phyloP scores from a whole-genome alignment of 257 asterid genomes.

The Solanum pennellii region DNA sequence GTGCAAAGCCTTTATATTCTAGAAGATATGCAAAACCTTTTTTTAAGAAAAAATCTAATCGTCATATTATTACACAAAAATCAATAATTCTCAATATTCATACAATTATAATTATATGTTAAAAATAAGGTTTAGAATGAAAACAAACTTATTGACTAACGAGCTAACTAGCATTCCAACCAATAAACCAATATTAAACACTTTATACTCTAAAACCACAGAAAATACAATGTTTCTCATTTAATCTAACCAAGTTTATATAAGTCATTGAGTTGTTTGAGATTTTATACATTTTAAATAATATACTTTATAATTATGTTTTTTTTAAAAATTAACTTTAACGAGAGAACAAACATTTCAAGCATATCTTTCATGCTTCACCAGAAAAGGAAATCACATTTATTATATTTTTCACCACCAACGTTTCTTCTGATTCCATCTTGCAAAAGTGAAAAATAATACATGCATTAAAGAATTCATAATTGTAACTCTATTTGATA shows the following conservation, averaged over 20 bases:
- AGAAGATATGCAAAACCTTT: too few relatives aligned
- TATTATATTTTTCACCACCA: neutral
- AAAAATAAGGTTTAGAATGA: neutral
- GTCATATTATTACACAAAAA: neutral
- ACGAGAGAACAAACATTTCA: neutral
- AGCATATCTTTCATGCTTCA: neutral
- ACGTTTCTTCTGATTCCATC: neutral
- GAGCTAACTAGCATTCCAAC: neutral
- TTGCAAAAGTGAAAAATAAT: neutral
- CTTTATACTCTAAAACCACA: neutral
- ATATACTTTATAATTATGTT: too few relatives aligned
- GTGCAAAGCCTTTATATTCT: too few relatives aligned
- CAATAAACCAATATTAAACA: neutral
- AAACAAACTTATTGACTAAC: neutral
- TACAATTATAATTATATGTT: neutral
- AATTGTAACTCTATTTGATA: neutral
- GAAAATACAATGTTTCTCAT: neutral
- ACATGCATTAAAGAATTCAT: neutral
- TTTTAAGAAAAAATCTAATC: neutral
- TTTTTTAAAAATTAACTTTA: too few relatives aligned
- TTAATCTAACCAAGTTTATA: neutral
- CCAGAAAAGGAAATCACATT: neutral
- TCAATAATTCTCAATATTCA: neutral
- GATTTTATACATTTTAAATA: neutral
- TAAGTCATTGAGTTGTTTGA: neutral